These are phyloP conservation scores for Triticum monococcum DNA, from an alignment of 176 grass and related monocot species.

Conservation along the genomic window DNA sequence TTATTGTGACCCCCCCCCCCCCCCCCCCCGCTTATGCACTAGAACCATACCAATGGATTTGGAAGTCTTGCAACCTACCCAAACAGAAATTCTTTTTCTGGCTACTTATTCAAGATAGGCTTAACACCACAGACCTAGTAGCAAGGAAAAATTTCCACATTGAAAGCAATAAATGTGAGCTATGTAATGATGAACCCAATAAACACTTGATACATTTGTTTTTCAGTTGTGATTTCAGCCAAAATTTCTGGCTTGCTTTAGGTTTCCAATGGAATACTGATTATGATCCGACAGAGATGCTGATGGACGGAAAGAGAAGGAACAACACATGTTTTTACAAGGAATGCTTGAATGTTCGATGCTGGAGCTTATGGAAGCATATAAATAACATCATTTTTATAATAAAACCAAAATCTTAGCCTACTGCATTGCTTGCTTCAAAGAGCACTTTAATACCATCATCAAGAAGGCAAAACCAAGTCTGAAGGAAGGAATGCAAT, in stretches of 20 bases:
- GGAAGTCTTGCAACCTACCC: neutral
- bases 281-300: neutral
- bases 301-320: neutral
- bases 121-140: neutral
- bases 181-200: neutral
- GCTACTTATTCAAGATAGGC: neutral
- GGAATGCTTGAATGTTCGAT: too few relatives aligned
- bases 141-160: neutral
- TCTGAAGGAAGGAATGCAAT: too few relatives aligned
- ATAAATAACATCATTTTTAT: too few relatives aligned
- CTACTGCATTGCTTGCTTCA: too few relatives aligned
- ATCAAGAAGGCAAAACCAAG: too few relatives aligned
- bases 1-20: too few relatives aligned
- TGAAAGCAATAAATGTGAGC: neutral
- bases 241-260: neutral
- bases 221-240: neutral
- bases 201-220: neutral
- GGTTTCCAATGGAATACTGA: neutral
- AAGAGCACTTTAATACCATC: too few relatives aligned
- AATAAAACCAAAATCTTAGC: too few relatives aligned
- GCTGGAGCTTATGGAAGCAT: too few relatives aligned
- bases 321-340: neutral
- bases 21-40: too few relatives aligned
- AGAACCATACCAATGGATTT: neutral
- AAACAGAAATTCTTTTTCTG: neutral